Evolutionary conservation across 108 stramenopile genomes (phyloP).

Genomic region (Nitzschia sp.): DNA sequence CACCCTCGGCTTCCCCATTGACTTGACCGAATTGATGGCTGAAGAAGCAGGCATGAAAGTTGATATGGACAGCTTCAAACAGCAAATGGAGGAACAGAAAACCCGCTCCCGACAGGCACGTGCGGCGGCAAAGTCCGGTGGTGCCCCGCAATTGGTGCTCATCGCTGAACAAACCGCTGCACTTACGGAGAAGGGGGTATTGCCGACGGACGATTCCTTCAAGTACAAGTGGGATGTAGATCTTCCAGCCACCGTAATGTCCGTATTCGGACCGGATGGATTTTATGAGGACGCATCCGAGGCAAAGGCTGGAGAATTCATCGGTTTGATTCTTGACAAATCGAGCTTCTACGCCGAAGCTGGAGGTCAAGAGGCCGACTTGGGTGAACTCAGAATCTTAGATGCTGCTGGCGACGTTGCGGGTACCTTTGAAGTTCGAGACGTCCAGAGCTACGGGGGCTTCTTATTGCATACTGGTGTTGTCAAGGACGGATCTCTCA

Average conservation of each 20-base stretch:
- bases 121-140: slow-evolving; percentile 57
- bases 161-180: slow-evolving; percentile 95
- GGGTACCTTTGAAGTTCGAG: slow-evolving; percentile 82
- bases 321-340: slow-evolving; percentile 90
- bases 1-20: slow-evolving; percentile 97
- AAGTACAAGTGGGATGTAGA: slow-evolving; percentile 91
- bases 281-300: slow-evolving; percentile 52
- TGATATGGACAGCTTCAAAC: slow-evolving; percentile 86
- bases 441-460: slow-evolving; percentile 87
- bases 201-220: slow-evolving; percentile 76
- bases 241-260: slow-evolving; percentile 76
- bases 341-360: slow-evolving; percentile 96
- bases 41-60: slow-evolving; percentile 91
- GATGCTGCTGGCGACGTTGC: slow-evolving; percentile 63
- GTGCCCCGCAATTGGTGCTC: slow-evolving; percentile 73
- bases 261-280: slow-evolving; percentile 80
- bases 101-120: slow-evolving; percentile 74
- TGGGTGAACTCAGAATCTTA: slow-evolving; percentile 65
- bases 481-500: slow-evolving; percentile 51
- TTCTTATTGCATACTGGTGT: slow-evolving; percentile 87
- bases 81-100: slow-evolving; percentile 88
- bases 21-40: slow-evolving; percentile 98
- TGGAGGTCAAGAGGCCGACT: slow-evolving; percentile 96
- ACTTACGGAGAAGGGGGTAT: slow-evolving; percentile 75
- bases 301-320: slow-evolving; percentile 57